phyloP scores from a whole-genome alignment of 306 rosid genomes.

The Quercus bicolor region DNA sequence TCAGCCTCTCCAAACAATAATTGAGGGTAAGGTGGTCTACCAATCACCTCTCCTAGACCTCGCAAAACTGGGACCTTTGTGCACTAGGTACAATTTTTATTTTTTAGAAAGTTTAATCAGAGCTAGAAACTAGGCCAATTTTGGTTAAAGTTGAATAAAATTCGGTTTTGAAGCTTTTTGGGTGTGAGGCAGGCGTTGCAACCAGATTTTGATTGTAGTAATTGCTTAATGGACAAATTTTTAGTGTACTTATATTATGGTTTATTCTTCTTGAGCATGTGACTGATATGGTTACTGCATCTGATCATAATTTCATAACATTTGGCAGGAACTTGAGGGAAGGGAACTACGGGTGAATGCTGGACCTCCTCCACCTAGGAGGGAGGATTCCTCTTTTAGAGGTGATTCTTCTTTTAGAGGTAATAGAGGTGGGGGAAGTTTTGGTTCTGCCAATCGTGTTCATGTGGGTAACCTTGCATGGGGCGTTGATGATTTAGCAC shows the following conservation, averaged over 20 bases:
- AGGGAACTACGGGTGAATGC: slow-evolving; percentile 72
- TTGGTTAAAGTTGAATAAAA: not conserved
- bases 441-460: slow-evolving; percentile 46
- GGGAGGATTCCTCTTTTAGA: slow-evolving; percentile 41
- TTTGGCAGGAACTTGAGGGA: slow-evolving; percentile 70
- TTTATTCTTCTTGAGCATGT: not conserved
- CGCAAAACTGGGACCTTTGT: too few relatives aligned
- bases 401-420: slow-evolving; percentile 35
- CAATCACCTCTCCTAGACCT: too few relatives aligned
- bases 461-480: slow-evolving; percentile 90
- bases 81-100: too few relatives aligned
- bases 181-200: not conserved
- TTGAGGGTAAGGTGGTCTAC: too few relatives aligned
- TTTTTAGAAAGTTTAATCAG: too few relatives aligned
- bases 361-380: slow-evolving; percentile 79
- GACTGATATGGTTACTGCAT: not conserved
- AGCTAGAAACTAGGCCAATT: not conserved
- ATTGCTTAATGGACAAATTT: not conserved
- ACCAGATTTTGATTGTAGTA: not conserved
- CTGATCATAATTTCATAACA: slow-evolving; percentile 13
- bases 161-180: not conserved
- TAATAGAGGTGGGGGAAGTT: slow-evolving; percentile 34
- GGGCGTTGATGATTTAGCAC: slow-evolving; percentile 83
- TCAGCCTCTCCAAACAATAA: too few relatives aligned
- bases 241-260: not conserved